Evolutionary conservation across 495 filamentous ascomycete genomes (phyloP).

Genomic region (Aspergillus baeticus): DNA sequence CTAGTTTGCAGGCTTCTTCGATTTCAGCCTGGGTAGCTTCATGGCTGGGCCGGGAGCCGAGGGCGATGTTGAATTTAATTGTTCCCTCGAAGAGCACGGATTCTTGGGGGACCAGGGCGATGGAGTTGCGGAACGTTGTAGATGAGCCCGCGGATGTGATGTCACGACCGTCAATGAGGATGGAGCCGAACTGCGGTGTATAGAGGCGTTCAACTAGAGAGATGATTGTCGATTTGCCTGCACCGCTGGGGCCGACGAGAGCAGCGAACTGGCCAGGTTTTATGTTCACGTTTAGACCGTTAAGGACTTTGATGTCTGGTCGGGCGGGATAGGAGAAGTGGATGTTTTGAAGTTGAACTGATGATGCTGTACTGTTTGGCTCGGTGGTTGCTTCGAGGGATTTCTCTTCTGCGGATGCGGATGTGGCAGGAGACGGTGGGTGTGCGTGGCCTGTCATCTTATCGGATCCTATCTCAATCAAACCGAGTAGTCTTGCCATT

Average conservation of each 20-base stretch:
- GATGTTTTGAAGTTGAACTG: conserved; percentile 36
- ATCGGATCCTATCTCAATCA: conserved; percentile 46
- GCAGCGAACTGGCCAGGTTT: conserved; percentile 57
- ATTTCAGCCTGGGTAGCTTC: conserved; percentile 49
- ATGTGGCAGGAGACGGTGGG: background rate
- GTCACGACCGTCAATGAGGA: conserved; percentile 41
- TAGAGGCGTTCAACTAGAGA: conserved; percentile 57
- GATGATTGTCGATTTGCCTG: conserved; percentile 63
- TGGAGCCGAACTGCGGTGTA: conserved; percentile 39
- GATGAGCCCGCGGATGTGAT: conserved; percentile 31
- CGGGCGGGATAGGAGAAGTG: conserved; percentile 62
- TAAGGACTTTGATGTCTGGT: conserved; percentile 49
- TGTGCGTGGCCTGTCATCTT: conserved; percentile 29
- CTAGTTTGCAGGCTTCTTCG: conserved; percentile 54
- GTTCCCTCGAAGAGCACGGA: conserved; percentile 53
- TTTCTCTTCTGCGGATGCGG: conserved; percentile 1
- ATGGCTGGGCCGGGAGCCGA: conserved; percentile 45
- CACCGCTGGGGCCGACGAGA: conserved; percentile 59
- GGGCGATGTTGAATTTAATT: conserved; percentile 52
- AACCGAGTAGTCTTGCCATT: conserved; percentile 44
- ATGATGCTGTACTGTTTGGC: conserved; percentile 31
- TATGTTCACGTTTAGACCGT: conserved; percentile 52
- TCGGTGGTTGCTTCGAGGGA: conserved; percentile 22
- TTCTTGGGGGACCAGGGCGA: conserved; percentile 57
- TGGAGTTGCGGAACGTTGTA: conserved; percentile 44